phyloP scores from a whole-genome alignment of 2,329 filamentous ascomycete species.

The Cryphonectria carpinicola region DNA sequence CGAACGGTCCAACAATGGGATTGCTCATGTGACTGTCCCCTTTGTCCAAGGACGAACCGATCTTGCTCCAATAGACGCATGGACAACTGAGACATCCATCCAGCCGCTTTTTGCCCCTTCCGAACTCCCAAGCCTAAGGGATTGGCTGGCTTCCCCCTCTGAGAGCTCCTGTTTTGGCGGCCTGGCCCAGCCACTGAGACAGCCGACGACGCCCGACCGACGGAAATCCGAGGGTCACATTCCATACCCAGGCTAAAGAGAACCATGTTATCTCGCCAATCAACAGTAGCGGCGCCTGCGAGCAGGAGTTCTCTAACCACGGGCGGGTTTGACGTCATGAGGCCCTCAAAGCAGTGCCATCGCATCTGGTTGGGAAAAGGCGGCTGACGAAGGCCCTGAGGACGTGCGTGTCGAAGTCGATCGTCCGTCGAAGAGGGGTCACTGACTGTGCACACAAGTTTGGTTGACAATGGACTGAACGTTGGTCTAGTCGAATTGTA shows the following conservation, averaged over 20 bases:
- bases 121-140: not conserved
- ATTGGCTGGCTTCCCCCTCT: no score
- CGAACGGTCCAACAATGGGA: not conserved
- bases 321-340: not conserved
- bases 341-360: not conserved
- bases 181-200: not conserved
- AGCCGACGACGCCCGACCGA: not conserved
- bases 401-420: not conserved
- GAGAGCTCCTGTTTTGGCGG: not conserved
- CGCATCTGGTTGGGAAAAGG: not conserved
- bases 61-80: no score
- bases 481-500: not conserved
- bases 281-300: not conserved
- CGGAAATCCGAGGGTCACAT: not conserved
- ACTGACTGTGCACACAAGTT: not conserved
- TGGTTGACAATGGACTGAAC: not conserved
- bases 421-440: not conserved
- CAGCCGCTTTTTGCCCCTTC: conserved; percentile 12
- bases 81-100: conserved; percentile 3
- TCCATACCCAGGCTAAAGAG: not conserved
- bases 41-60: not conserved
- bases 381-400: not conserved
- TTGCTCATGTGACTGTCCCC: conserved; percentile 3
- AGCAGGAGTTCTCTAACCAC: not conserved
- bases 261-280: not conserved